Evolutionary conservation across 345 rosid species (phyloP).

Genomic region (Eucalyptus globulus): DNA sequence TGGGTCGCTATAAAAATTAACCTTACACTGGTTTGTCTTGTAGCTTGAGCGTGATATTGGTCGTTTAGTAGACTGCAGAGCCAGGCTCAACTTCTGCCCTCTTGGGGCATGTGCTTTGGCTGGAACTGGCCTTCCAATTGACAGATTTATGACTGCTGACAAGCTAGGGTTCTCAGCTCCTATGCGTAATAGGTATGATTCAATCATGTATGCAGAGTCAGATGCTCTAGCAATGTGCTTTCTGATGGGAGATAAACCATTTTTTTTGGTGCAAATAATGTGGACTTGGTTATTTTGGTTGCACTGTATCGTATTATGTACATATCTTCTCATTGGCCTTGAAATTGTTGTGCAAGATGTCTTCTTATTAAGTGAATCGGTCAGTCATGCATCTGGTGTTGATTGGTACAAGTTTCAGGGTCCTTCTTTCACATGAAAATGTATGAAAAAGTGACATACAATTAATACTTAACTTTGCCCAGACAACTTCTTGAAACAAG

Average conservation of each 20-base stretch:
- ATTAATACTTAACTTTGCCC: neutral
- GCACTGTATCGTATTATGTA: neutral
- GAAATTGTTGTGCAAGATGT: neutral
- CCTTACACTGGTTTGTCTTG: neutral
- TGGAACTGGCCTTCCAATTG: conserved; percentile 89
- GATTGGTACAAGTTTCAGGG: neutral
- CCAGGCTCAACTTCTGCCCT: conserved; percentile 70
- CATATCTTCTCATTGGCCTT: neutral
- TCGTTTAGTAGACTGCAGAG: conserved; percentile 70
- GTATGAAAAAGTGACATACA: neutral
- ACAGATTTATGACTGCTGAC: conserved; percentile 74
- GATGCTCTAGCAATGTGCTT: neutral
- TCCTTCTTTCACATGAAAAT: neutral
- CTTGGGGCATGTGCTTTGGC: conserved; percentile 98
- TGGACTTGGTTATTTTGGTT: neutral
- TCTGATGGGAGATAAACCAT: neutral
- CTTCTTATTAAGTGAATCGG: neutral
- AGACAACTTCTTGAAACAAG: neutral
- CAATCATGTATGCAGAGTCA: neutral
- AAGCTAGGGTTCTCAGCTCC: conserved; percentile 79
- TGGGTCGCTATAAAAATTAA: neutral
- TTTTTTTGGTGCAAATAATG: neutral
- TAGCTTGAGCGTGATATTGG: conserved; percentile 93
- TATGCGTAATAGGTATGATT: conserved; percentile 81
- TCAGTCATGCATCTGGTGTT: neutral